Conservation (phyloP, 1,284 basidiomycete species). For the Meripilus lineatus region DNA sequence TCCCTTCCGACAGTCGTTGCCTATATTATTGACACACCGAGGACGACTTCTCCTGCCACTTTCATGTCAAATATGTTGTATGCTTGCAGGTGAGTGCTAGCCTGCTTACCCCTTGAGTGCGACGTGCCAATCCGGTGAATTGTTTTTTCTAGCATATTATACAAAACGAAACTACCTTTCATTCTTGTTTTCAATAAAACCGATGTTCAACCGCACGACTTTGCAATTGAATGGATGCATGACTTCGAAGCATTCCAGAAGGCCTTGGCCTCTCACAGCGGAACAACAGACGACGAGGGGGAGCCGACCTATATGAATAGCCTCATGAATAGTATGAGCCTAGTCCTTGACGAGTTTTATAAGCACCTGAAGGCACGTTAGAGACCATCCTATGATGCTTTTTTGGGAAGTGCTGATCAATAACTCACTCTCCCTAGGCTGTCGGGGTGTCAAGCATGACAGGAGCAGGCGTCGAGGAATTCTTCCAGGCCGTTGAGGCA, state of each 20-base stretch:
- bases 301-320: slow-evolving; percentile 98
- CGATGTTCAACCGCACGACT: slow-evolving; percentile 85
- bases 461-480: slow-evolving; percentile 87
- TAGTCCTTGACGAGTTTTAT: slow-evolving; percentile 99
- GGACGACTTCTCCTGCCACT: slow-evolving; percentile 92
- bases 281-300: slow-evolving; percentile 74
- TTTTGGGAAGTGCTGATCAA: not conserved
- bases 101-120: slow-evolving; percentile 1
- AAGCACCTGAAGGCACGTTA: slow-evolving; percentile 91
- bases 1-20: slow-evolving; percentile 92
- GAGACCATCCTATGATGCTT: too few species aligned
- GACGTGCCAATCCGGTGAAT: not conserved
- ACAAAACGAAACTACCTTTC: slow-evolving; percentile 97
- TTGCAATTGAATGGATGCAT: slow-evolving; percentile 97
- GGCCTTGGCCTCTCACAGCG: slow-evolving; percentile 61
- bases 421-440: slow-evolving; percentile 44
- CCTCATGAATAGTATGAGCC: slow-evolving; percentile 98
- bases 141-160: slow-evolving; percentile 72
- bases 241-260: slow-evolving; percentile 91
- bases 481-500: slow-evolving; percentile 87
- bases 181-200: slow-evolving; percentile 99
- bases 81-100: slow-evolving; percentile 78
- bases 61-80: slow-evolving; percentile 99
- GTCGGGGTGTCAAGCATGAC: slow-evolving; percentile 97
- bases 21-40: slow-evolving; percentile 96